Base-by-base conservation (phyloP, 306 rosid species). In the Inga leiocalycina region DNA sequence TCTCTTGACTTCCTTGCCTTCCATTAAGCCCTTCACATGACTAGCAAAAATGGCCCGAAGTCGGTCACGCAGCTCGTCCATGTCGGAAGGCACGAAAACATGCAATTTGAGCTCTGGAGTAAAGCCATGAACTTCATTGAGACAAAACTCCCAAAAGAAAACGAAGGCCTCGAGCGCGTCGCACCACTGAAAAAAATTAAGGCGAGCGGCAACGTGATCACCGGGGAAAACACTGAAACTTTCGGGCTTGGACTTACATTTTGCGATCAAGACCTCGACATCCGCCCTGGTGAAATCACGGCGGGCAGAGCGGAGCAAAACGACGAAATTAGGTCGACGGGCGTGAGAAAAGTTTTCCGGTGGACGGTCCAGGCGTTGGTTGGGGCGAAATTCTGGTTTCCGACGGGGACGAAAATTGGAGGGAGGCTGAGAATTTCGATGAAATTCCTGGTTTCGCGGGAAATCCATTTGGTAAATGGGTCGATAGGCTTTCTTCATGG, bases 121-220 rank as follows among this genome's bases (percentile, higher is more conserved):
- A 54, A 91, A 86, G 65, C 66, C 75, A 69, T 96, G 98, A 3
- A 34, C 45, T 6, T 84, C 91, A 45, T 65, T 56, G 17, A 96
- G 89, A 2, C 93, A 92, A 67, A 76, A 78, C 34, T 86, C 88
- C 99, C 99, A 96, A 6, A 96, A 79, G 35, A 39, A 82, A 2
- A 83, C 94, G 39, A 89, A 43, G n/a, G 94, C 91, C 27, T 88
- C 92, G 20, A 84, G 88, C 22, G 97, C 92, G 9, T 84, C 83
- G 24, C 65, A 85, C 95, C 94, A 91, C 64, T 88, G 84, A 30
- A 56, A 35, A 67, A 87, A 96, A 75, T 7, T 74, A 70, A 94
- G 84, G 34, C n/a, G 20, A 3, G 86, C 97, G 9, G 86, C 90
- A 2, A 86, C 81, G 12, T 11, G 12, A 19, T 79, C 89, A 8